Evolutionary conservation across 2,329 filamentous ascomycete species (phyloP).

Genomic region (Aspergillus bombycis): DNA sequence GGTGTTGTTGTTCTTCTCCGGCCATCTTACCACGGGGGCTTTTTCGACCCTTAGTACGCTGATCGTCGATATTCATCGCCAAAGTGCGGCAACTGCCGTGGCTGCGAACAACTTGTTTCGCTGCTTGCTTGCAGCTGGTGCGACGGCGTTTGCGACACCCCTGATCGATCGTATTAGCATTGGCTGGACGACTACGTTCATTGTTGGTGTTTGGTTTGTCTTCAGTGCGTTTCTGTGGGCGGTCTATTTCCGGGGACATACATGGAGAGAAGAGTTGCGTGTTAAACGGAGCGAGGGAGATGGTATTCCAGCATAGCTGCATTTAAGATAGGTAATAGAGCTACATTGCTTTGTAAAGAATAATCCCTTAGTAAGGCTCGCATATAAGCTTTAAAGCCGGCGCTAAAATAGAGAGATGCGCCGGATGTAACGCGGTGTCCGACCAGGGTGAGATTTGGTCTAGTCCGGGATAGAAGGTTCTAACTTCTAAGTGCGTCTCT

Average conservation of each 20-base stretch:
- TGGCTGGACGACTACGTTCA: constrained; percentile 29
- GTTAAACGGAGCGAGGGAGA: background rate
- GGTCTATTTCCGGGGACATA: constrained; percentile 23
- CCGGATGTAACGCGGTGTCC: too few relatives aligned
- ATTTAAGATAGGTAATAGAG: background rate
- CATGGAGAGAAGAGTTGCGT: constrained; percentile 14
- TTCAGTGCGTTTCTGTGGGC: constrained; percentile 27
- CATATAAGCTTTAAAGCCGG: too few relatives aligned
- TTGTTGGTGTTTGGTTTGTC: constrained; percentile 25
- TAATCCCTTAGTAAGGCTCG: too few relatives aligned
- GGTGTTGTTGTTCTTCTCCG: constrained; percentile 37
- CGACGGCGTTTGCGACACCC: constrained; percentile 23
- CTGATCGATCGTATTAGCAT: constrained; percentile 28
- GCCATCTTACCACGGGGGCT: constrained; percentile 35
- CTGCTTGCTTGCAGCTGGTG: constrained; percentile 28
- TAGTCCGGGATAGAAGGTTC: too few relatives aligned
- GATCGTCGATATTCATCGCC: constrained; percentile 43
- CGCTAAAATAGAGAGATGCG: too few relatives aligned
- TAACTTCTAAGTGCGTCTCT: too few relatives aligned
- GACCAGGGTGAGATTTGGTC: too few relatives aligned
- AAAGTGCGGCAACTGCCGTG: constrained; percentile 24
- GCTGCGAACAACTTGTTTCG: constrained; percentile 29
- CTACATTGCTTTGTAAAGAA: background rate
- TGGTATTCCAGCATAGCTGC: background rate
- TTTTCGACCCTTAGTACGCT: constrained; percentile 50